Evolutionary conservation across 805 yeast species (phyloP).

Genomic region (Wickerhamiella slavikovae): DNA sequence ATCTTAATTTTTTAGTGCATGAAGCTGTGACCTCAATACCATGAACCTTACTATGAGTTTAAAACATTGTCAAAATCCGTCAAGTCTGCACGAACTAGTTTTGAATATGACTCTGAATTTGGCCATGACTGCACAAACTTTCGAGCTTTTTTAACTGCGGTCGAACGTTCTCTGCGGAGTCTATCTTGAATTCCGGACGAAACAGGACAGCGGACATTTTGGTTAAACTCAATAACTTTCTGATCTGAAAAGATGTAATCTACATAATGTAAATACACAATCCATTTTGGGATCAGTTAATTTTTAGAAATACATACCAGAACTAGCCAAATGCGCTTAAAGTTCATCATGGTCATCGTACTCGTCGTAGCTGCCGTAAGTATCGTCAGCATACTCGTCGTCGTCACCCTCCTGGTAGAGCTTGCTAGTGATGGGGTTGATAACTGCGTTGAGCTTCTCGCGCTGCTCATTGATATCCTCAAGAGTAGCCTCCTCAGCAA

Average conservation of each 20-base stretch:
- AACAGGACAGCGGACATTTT: neutral
- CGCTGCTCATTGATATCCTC: slow-evolving; percentile 90
- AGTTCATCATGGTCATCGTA: slow-evolving; percentile 13
- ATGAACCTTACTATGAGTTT: no score
- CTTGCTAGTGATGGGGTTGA: slow-evolving; percentile 85
- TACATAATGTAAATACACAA: neutral
- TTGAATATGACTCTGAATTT: no score
- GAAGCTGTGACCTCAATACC: no score
- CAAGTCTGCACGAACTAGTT: no score
- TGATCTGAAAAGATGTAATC: neutral
- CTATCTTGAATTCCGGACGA: slow-evolving; percentile 30
- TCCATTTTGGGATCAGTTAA: neutral
- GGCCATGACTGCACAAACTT: no score
- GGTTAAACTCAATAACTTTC: neutral
- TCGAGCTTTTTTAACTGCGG: no score
- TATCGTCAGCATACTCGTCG: slow-evolving; percentile 24
- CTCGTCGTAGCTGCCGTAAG: slow-evolving; percentile 37
- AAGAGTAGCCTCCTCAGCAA: slow-evolving; percentile 65
- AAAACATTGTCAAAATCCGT: no score
- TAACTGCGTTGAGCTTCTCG: slow-evolving; percentile 58
- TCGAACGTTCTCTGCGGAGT: slow-evolving; percentile 64
- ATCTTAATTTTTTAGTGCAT: no score
- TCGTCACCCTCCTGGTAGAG: slow-evolving; percentile 40
- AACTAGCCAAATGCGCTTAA: neutral
- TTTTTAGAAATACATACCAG: neutral